Percentiles rank a stretch among this genome's conserved stretches.
These are phyloP conservation scores for Wolfiporia cocos DNA, from an alignment of 1,284 basidiomycete genomes.

Conservation along the genomic window DNA sequence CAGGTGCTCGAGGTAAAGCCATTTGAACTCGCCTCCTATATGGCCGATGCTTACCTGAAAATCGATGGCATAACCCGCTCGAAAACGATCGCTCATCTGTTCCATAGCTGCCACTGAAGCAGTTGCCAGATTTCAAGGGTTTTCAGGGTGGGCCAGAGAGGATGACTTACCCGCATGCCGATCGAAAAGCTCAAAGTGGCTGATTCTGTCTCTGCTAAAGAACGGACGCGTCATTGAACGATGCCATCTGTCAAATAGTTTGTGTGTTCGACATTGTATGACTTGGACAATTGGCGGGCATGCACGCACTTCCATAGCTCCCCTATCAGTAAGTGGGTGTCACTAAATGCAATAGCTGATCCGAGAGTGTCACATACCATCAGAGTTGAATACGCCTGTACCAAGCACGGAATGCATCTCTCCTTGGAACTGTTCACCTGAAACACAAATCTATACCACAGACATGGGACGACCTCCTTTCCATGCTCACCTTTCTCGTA, in stretches of 20 bases:
- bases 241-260: slow-evolving; percentile 15
- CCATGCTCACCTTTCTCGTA: slow-evolving; percentile 20
- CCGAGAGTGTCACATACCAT: slow-evolving; percentile 10
- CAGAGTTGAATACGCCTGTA: slow-evolving; percentile 16
- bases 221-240: slow-evolving; percentile 22
- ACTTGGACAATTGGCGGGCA: no score
- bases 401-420: no score
- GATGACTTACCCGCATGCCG: slow-evolving; percentile 2
- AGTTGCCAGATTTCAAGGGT: background rate
- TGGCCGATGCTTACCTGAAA: slow-evolving; percentile 20
- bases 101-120: slow-evolving; percentile 1
- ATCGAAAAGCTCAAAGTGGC: slow-evolving; percentile 8
- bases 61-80: slow-evolving; percentile 7
- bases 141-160: no score
- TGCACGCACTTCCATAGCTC: slow-evolving; percentile 24
- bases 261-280: background rate
- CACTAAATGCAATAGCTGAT: background rate
- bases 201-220: slow-evolving; percentile 8
- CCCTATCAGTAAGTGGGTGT: no score
- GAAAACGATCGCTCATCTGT: slow-evolving; percentile 4
- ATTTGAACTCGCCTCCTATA: no score
- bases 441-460: no score
- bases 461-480: background rate
- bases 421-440: slow-evolving; percentile 8
- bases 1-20: no score